Percentiles rank a stretch among this genome's conserved stretches.
phyloP scores from a whole-genome alignment of 805 yeast species.

The Ogataea pini region DNA sequence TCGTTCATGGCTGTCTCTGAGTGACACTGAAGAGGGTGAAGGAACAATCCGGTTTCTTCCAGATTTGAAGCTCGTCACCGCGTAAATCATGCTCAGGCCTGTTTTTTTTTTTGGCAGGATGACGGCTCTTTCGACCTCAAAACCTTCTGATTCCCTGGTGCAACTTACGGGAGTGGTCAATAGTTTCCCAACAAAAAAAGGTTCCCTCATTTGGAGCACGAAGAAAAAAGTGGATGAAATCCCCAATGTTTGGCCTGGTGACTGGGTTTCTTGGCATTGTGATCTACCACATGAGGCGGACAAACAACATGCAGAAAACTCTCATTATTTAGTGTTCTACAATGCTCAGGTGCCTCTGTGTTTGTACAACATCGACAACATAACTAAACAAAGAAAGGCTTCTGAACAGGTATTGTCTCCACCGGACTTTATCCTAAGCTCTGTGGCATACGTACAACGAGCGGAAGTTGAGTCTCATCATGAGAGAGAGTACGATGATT shows the following conservation, averaged over 20 bases:
- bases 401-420: constrained; percentile 6
- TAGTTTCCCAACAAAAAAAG: constrained; percentile 25
- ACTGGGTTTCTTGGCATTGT: constrained; percentile 46
- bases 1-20: constrained; percentile 44
- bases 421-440: constrained; percentile 22
- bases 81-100: constrained; percentile 43
- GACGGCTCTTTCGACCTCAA: constrained; percentile 33
- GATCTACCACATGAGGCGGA: constrained; percentile 45
- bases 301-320: constrained; percentile 34
- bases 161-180: constrained; percentile 40
- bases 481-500: constrained; percentile 3
- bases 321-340: constrained; percentile 41
- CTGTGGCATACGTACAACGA: not conserved
- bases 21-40: constrained; percentile 38
- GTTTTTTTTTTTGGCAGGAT: constrained; percentile 41
- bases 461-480: constrained; percentile 6
- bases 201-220: constrained; percentile 39
- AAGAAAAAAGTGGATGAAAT: constrained; percentile 34
- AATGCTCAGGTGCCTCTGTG: constrained; percentile 39
- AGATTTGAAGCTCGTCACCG: constrained; percentile 37
- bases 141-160: constrained; percentile 39
- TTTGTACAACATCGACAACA: constrained; percentile 13
- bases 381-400: constrained; percentile 7
- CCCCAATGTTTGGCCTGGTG: constrained; percentile 44
- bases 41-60: constrained; percentile 44